Conservation (phyloP, 352 stramenopile genomes). For the Hyaloperonospora arabidopsidis region DNA sequence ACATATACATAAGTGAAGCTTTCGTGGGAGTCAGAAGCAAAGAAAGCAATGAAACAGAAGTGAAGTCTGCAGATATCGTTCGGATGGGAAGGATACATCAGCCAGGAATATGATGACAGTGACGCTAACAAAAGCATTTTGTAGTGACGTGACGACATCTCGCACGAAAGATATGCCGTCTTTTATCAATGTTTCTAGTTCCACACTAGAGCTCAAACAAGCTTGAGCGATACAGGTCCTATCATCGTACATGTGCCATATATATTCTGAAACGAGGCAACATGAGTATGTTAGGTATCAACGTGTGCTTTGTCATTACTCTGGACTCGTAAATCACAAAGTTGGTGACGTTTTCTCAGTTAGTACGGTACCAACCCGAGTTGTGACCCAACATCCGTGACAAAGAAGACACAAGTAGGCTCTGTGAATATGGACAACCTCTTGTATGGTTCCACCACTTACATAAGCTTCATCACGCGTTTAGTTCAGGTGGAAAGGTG, state of each 20-base stretch:
- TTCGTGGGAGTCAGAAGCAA: too few species aligned
- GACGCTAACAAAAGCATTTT: slow-evolving; percentile 65
- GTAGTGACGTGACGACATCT: slow-evolving; percentile 46
- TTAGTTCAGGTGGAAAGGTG: too few species aligned
- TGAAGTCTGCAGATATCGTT: too few species aligned
- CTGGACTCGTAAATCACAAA: slow-evolving; percentile 69
- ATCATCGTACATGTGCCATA: too few species aligned
- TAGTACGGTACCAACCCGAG: slow-evolving; percentile 70
- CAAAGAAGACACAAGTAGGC: slow-evolving; percentile 47
- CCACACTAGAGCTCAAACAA: slow-evolving; percentile 61
- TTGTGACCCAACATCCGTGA: slow-evolving; percentile 66
- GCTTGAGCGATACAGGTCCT: slow-evolving; percentile 31
- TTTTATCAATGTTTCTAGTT: slow-evolving; percentile 65
- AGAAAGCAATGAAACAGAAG: too few species aligned
- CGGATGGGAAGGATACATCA: too few species aligned
- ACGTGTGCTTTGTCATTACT: slow-evolving; percentile 60
- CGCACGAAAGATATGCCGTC: slow-evolving; percentile 45
- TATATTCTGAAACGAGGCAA: slow-evolving; percentile 37
- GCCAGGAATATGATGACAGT: slow-evolving; percentile 28
- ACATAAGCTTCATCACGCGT: slow-evolving; percentile 12
- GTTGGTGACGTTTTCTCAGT: slow-evolving; percentile 69
- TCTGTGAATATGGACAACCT: slow-evolving; percentile 53
- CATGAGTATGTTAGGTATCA: slow-evolving; percentile 55
- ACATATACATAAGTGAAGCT: too few species aligned
- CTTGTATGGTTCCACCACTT: slow-evolving; percentile 30